Evolutionary conservation across 2,329 filamentous ascomycete species (phyloP).

Genomic region (Phyllosticta citribraziliensis): DNA sequence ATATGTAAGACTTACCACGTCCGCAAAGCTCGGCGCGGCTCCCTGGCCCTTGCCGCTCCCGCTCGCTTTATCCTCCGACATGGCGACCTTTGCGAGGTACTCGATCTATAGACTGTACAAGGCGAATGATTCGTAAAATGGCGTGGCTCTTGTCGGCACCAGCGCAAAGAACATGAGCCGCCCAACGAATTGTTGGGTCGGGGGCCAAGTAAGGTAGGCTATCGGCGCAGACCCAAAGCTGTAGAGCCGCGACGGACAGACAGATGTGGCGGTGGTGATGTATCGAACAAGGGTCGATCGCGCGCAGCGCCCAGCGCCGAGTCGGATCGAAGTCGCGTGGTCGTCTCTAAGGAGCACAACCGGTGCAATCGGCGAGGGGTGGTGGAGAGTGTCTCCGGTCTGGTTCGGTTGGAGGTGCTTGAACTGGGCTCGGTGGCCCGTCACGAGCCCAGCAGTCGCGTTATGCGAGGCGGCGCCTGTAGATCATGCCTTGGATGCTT

Average conservation of each 20-base stretch:
- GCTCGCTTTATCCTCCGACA: constrained; percentile 3
- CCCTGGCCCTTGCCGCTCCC: constrained; percentile 1
- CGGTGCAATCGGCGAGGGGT: neutral
- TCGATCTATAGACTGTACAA: neutral
- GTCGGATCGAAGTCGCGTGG: neutral
- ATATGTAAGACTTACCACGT: neutral
- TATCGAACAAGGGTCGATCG: neutral
- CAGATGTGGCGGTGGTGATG: neutral
- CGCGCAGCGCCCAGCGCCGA: neutral
- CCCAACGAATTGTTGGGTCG: neutral
- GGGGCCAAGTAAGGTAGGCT: neutral
- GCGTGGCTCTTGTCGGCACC: neutral
- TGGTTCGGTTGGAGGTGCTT: neutral
- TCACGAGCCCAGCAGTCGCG: constrained; percentile 4
- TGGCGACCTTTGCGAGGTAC: neutral
- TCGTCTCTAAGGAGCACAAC: neutral
- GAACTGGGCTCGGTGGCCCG: constrained; percentile 9
- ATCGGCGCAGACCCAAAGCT: neutral
- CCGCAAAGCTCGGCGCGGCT: constrained; percentile 5
- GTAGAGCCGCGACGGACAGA: neutral
- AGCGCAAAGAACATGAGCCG: neutral
- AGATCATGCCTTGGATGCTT: constrained; percentile 6
- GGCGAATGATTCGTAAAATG: too few relatives aligned
- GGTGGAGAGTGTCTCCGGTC: neutral
- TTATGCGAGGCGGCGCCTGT: constrained; percentile 7